A percentile compares a stretch with the other conserved stretches of the same genome.
Evolutionary conservation across 345 rosid species (phyloP).

Genomic region (Moricandia moricandioides): DNA sequence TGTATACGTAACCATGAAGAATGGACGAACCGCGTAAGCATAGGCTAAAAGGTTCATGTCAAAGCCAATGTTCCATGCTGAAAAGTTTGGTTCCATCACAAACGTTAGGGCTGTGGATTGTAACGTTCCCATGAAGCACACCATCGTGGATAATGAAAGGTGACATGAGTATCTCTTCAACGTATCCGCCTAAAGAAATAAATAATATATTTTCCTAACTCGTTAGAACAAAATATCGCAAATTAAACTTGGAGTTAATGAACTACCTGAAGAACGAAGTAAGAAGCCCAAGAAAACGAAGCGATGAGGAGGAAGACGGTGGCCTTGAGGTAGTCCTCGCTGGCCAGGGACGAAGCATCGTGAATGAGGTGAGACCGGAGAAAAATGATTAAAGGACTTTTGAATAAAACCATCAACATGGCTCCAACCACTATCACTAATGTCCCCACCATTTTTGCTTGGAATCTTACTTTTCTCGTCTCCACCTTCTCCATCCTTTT

Average conservation of each 20-base stretch:
- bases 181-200: constrained; percentile 55
- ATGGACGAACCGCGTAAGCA: constrained; percentile 72
- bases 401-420: constrained; percentile 77
- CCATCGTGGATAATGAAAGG: constrained; percentile 69
- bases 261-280: constrained; percentile 72
- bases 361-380: constrained; percentile 55
- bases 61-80: constrained; percentile 77
- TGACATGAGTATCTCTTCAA: constrained; percentile 83
- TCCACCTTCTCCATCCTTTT: constrained; percentile 81
- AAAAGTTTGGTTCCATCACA: constrained; percentile 64
- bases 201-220: background rate
- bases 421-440: constrained; percentile 82
- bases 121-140: constrained; percentile 82
- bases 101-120: constrained; percentile 86
- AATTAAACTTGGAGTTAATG: background rate
- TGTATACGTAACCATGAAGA: background rate
- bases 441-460: constrained; percentile 84
- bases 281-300: constrained; percentile 85
- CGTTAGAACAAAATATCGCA: background rate
- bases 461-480: constrained; percentile 68
- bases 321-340: constrained; percentile 59
- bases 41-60: constrained; percentile 95
- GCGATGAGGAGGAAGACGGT: constrained; percentile 77
- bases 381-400: constrained; percentile 56
- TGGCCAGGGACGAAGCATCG: constrained; percentile 3